phyloP scores from a whole-genome alignment of 2,329 filamentous ascomycete species.

The Ceratocystis colombiana region DNA sequence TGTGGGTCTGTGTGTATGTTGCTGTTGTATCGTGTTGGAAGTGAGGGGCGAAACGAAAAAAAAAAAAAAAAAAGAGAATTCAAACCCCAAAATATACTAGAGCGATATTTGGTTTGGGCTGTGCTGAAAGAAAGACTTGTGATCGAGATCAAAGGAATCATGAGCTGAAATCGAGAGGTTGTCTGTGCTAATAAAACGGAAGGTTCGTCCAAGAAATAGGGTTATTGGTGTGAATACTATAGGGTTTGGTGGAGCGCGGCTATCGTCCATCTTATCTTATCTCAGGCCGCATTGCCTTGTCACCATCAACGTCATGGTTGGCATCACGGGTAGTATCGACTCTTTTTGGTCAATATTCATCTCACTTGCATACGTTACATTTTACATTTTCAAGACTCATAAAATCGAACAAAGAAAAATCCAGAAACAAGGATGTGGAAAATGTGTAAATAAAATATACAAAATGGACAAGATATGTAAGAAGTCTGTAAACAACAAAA shows the following conservation, averaged over 20 bases:
- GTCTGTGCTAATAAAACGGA: too few species aligned
- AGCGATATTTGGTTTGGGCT: too few species aligned
- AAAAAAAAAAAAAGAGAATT: neutral
- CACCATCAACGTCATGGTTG: neutral
- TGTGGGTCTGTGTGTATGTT: conserved; percentile 5
- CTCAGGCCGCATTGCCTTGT: neutral
- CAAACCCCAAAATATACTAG: neutral
- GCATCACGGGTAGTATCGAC: neutral
- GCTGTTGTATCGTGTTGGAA: neutral
- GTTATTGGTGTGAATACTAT: too few species aligned
- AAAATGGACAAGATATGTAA: conserved; percentile 13
- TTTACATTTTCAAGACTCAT: too few species aligned
- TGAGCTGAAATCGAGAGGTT: too few species aligned
- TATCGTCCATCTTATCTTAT: neutral
- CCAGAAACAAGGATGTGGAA: neutral
- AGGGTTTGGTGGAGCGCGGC: too few species aligned
- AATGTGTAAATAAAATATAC: conserved; percentile 17
- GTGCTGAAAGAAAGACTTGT: too few species aligned
- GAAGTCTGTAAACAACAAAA: conserved; percentile 2
- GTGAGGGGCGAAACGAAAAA: neutral
- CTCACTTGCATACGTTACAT: too few species aligned
- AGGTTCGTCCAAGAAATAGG: too few species aligned
- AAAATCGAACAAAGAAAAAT: too few species aligned
- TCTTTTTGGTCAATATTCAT: too few species aligned
- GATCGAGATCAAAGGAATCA: too few species aligned